phyloP scores from a whole-genome alignment of 306 rosid species.

The Sicyos baderoa region DNA sequence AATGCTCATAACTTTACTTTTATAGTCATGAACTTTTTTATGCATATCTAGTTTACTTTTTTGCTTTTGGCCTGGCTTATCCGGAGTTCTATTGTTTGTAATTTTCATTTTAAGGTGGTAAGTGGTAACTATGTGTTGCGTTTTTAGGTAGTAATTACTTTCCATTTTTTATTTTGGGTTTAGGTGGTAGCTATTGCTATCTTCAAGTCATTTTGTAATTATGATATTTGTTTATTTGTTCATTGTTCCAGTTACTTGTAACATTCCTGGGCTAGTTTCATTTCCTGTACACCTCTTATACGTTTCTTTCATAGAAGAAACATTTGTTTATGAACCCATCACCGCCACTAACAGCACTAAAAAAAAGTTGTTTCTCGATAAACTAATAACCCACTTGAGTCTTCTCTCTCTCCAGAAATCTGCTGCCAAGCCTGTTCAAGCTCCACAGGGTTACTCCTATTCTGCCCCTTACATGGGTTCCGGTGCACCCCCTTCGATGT shows the following conservation, averaged over 20 bases:
- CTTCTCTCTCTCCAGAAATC: slow-evolving; percentile 47
- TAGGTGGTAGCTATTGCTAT: not conserved
- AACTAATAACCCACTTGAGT: not conserved
- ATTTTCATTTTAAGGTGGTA: not conserved
- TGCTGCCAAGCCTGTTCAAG: slow-evolving; percentile 75
- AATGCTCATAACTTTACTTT: not conserved
- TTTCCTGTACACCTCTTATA: not conserved
- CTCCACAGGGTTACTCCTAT: slow-evolving; percentile 65
- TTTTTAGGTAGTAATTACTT: not conserved
- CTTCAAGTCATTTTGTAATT: not conserved
- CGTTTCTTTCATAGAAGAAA: not conserved
- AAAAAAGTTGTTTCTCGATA: not conserved
- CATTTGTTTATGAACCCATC: not conserved
- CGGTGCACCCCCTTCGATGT: slow-evolving; percentile 80
- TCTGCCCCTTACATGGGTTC: slow-evolving; percentile 70
- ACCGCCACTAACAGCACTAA: not conserved
- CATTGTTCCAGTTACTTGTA: not conserved
- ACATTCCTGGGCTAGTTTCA: not conserved
- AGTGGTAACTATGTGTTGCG: not conserved
- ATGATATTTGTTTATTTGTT: not conserved
- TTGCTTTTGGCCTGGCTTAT: not conserved
- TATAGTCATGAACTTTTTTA: too few species aligned
- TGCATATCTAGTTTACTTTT: not conserved
- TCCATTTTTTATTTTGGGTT: not conserved
- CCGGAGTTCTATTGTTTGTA: not conserved